Evolutionary conservation across 2,329 filamentous ascomycete genomes (phyloP), one percentile per base, ranked within the genome.

Genomic region (Ophiocordyceps robertsii): DNA sequence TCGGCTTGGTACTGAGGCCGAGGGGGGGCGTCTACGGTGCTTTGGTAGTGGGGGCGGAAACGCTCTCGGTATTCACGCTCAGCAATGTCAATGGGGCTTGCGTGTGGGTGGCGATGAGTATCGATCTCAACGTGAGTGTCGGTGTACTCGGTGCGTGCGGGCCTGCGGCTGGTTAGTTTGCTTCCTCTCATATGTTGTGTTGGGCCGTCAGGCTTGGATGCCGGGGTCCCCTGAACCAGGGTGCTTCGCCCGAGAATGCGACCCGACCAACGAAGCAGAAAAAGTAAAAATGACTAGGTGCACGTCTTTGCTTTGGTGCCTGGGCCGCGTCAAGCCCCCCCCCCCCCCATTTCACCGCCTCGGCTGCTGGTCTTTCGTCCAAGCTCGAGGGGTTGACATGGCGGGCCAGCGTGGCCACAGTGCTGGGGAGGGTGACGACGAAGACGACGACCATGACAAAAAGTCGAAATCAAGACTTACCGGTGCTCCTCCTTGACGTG

Each of bases 51-150:
- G 51, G 72, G 68, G 53, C 75, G 73, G 63, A 70, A 67, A 51
- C 73, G 74, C 59, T 76, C 65, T 57, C 77, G 77, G 62, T 80
- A 81, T 64, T 80, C 70, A 64, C 73, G 75, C 65, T 82, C 78
- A 58, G 75, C 75, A 52, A 73, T 61, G 65, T 82, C 78, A 61
- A 82, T 70, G 52, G 70, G 64, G 53, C 63, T 69, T 54, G 68
- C 60, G 57, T 65, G 64, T 48, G 65, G 60, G 56, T 66, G 64
- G 53, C 64, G 61, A 51, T 69, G 70, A 50, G 55, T 56, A 62
- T 84, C 72, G 58, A 80, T 68, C 65, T 85, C 76, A 63, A 84
- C 66, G 61, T 77, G 75, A 62, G 75, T 72, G 62, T 82, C 75
- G 56, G 72, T 67, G 68, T 77, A 79, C 56, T 67, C 55, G 51